Percentiles rank a stretch among this genome's conserved stretches.
phyloP scores from a whole-genome alignment of 768 basidiomycete species.

The Kwoniella mangroviensis region DNA sequence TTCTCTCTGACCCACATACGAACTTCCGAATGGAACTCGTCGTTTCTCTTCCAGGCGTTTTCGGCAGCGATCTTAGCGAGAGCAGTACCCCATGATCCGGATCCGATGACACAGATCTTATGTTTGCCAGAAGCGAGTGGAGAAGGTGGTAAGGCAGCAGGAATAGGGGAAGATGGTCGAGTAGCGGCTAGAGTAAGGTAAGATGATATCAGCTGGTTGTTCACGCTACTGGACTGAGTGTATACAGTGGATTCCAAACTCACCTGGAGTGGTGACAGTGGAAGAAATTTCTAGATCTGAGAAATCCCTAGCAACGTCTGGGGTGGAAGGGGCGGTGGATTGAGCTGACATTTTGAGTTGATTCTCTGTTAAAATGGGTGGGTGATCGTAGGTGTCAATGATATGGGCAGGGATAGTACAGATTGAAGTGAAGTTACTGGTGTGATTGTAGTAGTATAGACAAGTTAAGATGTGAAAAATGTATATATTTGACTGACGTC shows the following conservation, averaged over 20 bases:
- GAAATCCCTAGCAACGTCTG: conserved; percentile 34
- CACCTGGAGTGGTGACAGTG: conserved; percentile 52
- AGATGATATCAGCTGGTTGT: background rate
- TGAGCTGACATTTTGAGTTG: conserved; percentile 34
- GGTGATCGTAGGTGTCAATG: too few species aligned
- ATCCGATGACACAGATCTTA: conserved; percentile 57
- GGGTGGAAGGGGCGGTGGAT: conserved; percentile 28
- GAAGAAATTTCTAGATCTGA: conserved; percentile 43
- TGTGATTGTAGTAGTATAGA: background rate
- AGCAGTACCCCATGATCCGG: conserved; percentile 59
- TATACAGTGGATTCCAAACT: conserved; percentile 7
- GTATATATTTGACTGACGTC: conserved; percentile 10
- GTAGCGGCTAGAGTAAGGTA: conserved; percentile 43
- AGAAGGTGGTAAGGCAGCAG: conserved; percentile 47
- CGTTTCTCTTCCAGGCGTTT: conserved; percentile 52
- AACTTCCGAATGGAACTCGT: conserved; percentile 59
- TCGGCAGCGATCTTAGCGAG: conserved; percentile 59
- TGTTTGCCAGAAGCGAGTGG: conserved; percentile 54
- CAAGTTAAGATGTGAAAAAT: conserved; percentile 1
- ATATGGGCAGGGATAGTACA: too few species aligned
- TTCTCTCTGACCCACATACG: conserved; percentile 62
- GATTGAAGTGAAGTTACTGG: too few species aligned
- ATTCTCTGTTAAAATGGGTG: background rate
- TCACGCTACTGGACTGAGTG: background rate
- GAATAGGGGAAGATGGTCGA: conserved; percentile 53